These are phyloP conservation scores for Alternaria alternata DNA, from an alignment of 2,329 filamentous ascomycete genomes.

Conservation along the genomic window DNA sequence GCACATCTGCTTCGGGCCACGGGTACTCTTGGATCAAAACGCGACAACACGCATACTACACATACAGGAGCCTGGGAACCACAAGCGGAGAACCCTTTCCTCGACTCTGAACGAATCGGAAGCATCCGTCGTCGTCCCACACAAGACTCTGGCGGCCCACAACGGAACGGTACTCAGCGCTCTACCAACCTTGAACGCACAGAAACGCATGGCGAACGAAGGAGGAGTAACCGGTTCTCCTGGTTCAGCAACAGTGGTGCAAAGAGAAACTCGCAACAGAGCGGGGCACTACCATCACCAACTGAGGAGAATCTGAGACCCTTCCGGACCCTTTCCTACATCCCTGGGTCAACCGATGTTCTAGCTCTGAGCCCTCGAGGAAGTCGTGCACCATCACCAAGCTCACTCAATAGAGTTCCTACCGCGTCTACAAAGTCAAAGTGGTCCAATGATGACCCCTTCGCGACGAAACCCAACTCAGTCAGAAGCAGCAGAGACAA, in stretches of 20 bases:
- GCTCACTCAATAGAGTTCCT: not conserved
- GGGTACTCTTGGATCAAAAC: conserved; percentile 24
- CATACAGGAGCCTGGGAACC: conserved; percentile 25
- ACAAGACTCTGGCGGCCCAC: conserved; percentile 1
- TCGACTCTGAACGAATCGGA: conserved; percentile 16
- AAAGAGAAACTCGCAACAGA: conserved; percentile 5
- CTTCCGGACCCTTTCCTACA: conserved; percentile 11
- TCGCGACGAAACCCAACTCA: conserved; percentile 19
- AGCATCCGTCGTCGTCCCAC: conserved; percentile 17
- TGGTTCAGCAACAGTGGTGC: not conserved
- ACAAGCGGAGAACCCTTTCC: conserved; percentile 19
- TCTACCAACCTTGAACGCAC: conserved; percentile 12
- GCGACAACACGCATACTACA: conserved; percentile 19
- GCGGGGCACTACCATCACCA: conserved; percentile 1
- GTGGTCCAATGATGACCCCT: conserved; percentile 22
- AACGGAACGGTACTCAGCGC: conserved; percentile 11
- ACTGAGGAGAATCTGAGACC: not conserved
- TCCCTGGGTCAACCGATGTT: conserved; percentile 5
- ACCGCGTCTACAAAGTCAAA: conserved; percentile 3
- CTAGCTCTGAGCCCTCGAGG: conserved; percentile 8
- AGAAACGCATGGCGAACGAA: conserved; percentile 9
- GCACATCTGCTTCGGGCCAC: conserved; percentile 32
- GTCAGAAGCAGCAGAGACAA: conserved; percentile 8
- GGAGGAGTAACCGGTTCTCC: conserved; percentile 10
- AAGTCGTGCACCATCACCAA: conserved; percentile 13